Percentiles rank a stretch among this genome's conserved stretches.
These are phyloP conservation scores for Pseudozyma pruni DNA, from an alignment of 1,284 basidiomycete genomes.

Conservation along the genomic window DNA sequence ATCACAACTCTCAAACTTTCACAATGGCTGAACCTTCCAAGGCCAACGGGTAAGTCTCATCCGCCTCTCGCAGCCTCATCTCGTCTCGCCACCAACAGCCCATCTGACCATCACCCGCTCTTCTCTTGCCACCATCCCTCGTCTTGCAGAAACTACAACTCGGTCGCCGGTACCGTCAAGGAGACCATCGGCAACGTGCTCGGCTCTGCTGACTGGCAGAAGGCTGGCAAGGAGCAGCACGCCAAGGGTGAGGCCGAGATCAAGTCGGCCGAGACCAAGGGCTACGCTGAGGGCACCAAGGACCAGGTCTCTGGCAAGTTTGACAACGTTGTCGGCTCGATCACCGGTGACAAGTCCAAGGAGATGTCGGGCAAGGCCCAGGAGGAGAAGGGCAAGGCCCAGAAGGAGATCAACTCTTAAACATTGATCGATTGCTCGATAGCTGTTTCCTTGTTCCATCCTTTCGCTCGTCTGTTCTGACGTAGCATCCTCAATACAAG, in stretches of 20 bases:
- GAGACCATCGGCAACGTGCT: constrained; percentile 56
- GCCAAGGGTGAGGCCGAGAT: constrained; percentile 58
- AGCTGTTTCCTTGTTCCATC: background rate
- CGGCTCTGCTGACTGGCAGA: constrained; percentile 54
- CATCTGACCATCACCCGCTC: constrained; percentile 1
- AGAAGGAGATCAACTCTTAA: constrained; percentile 57
- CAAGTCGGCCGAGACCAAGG: constrained; percentile 60
- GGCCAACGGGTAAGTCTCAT: constrained; percentile 41
- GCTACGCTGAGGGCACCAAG: constrained; percentile 58
- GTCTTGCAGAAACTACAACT: constrained; percentile 48
- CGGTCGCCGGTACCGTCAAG: constrained; percentile 48
- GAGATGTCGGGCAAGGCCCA: constrained; percentile 53
- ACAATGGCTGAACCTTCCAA: constrained; percentile 58
- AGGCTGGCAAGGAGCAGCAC: constrained; percentile 59
- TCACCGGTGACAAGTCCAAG: constrained; percentile 60
- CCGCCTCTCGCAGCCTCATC: background rate
- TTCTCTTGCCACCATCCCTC: background rate
- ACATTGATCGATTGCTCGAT: no score
- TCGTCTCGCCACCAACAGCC: background rate
- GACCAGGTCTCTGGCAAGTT: constrained; percentile 62
- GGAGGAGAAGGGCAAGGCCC: constrained; percentile 52
- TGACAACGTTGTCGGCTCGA: constrained; percentile 52
- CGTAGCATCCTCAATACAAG: constrained; percentile 23
- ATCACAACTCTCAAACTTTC: constrained; percentile 14
- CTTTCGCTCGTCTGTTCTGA: background rate